Conservation (phyloP, 495 filamentous ascomycete genomes). For the Penicillium samsonianum region DNA sequence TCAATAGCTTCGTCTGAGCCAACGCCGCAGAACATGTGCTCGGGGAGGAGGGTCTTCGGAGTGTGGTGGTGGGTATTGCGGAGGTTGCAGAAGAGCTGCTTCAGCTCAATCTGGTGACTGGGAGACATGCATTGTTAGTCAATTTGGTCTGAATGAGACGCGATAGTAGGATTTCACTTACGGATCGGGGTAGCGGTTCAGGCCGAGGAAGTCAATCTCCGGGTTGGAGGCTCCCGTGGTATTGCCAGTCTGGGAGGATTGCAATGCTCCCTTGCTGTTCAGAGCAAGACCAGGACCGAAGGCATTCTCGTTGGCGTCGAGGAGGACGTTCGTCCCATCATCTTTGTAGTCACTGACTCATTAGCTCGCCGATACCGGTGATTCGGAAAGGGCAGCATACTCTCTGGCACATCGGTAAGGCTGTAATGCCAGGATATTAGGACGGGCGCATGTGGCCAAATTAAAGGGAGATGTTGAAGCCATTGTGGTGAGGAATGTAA, state of each 20-base stretch:
- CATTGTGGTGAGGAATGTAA: constrained; percentile 35
- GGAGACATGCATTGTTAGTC: neutral
- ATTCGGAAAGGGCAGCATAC: constrained; percentile 49
- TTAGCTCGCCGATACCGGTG: constrained; percentile 34
- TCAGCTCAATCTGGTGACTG: constrained; percentile 82
- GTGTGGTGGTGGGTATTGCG: constrained; percentile 86
- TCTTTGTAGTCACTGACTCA: constrained; percentile 92
- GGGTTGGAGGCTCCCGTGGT: constrained; percentile 41
- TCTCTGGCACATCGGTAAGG: constrained; percentile 85
- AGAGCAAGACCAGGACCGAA: constrained; percentile 74
- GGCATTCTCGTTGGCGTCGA: constrained; percentile 98
- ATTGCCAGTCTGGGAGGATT: constrained; percentile 36
- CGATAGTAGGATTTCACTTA: constrained; percentile 37
- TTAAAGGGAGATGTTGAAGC: constrained; percentile 60
- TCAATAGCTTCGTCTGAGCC: constrained; percentile 97
- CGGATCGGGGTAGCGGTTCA: constrained; percentile 97
- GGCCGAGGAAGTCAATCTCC: constrained; percentile 67
- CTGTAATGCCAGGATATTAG: constrained; percentile 79
- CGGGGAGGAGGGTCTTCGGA: constrained; percentile 67
- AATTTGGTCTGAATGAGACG: neutral
- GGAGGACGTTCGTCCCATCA: constrained; percentile 91
- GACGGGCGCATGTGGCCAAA: constrained; percentile 75
- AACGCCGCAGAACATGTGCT: constrained; percentile 90
- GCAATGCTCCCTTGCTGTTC: constrained; percentile 47
- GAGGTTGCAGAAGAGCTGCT: constrained; percentile 81